Conservation (phyloP, 2,329 filamentous ascomycete species). For the Aspergillus arachidicola region DNA sequence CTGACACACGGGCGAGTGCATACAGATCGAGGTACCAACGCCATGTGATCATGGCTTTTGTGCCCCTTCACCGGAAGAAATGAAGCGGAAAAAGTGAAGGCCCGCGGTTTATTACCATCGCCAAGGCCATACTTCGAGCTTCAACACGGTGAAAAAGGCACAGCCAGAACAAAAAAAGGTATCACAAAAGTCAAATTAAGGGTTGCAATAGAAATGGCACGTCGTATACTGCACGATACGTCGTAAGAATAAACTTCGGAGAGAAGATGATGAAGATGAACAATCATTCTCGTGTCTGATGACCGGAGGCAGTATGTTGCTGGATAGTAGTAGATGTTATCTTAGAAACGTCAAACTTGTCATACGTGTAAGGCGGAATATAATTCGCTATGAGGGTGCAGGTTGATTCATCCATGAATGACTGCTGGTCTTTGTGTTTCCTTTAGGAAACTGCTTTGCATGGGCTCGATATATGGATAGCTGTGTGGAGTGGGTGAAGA, state of each 20-base stretch:
- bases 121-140: conserved; percentile 25
- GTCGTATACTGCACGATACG: background rate
- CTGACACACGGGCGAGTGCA: background rate
- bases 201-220: background rate
- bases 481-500: conserved; percentile 24
- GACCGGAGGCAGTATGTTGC: background rate
- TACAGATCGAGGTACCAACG: background rate
- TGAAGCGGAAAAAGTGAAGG: conserved; percentile 4
- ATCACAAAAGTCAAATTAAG: conserved; percentile 2
- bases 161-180: conserved; percentile 5
- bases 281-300: background rate
- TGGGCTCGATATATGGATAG: conserved; percentile 21
- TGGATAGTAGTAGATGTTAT: conserved; percentile 10
- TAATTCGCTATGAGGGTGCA: no score
- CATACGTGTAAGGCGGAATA: background rate
- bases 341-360: conserved; percentile 11
- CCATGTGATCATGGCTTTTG: conserved; percentile 9
- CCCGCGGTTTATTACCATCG: conserved; percentile 43
- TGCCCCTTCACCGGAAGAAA: background rate
- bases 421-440: conserved; percentile 29
- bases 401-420: conserved; percentile 30
- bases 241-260: background rate
- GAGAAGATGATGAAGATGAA: background rate
- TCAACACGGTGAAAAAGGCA: conserved; percentile 2
- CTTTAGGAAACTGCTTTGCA: conserved; percentile 26